Evolutionary conservation across 192 early-diverging fungal genomes (phyloP).

Genomic region (Paraglomus occultum): DNA sequence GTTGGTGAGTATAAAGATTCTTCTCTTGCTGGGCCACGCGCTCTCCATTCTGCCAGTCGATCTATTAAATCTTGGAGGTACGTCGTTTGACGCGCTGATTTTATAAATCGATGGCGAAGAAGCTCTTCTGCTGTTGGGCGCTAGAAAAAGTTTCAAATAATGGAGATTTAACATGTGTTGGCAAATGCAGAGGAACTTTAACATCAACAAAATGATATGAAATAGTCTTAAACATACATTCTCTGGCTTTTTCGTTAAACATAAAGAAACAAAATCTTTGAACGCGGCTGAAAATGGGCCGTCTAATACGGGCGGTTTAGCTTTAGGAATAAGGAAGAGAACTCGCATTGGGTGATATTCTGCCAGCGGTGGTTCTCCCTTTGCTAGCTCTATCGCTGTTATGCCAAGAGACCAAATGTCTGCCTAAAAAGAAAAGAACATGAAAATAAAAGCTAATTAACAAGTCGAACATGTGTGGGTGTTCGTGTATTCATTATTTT

Average conservation of each 20-base stretch:
- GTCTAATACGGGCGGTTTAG: constrained; percentile 81
- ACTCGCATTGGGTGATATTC: constrained; percentile 96
- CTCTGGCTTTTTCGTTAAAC: constrained; percentile 84
- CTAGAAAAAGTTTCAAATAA: constrained; percentile 36
- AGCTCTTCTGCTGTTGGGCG: constrained; percentile 88
- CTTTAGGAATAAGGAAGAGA: constrained; percentile 90
- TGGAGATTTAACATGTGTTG: background rate
- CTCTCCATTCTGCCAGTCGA: constrained; percentile 75
- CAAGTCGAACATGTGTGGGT: background rate
- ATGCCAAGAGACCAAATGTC: constrained; percentile 99
- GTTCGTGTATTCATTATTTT: background rate
- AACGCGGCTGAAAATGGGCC: constrained; percentile 78
- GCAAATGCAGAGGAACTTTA: background rate
- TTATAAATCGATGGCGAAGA: constrained; percentile 87
- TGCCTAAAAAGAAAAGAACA: constrained; percentile 65
- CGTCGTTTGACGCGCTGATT: constrained; percentile 74
- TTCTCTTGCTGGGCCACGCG: constrained; percentile 42
- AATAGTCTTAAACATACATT: constrained; percentile 49
- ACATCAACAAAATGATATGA: background rate
- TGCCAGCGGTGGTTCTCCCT: constrained; percentile 89
- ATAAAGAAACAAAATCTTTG: constrained; percentile 87
- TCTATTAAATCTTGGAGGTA: constrained; percentile 84
- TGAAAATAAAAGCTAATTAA: background rate
- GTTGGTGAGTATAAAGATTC: constrained; percentile 38
- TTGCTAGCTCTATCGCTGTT: constrained; percentile 94